Percentiles rank a stretch among this genome's conserved stretches.
Evolutionary conservation across 805 yeast species (phyloP).

Genomic region (Ogataea minuta): DNA sequence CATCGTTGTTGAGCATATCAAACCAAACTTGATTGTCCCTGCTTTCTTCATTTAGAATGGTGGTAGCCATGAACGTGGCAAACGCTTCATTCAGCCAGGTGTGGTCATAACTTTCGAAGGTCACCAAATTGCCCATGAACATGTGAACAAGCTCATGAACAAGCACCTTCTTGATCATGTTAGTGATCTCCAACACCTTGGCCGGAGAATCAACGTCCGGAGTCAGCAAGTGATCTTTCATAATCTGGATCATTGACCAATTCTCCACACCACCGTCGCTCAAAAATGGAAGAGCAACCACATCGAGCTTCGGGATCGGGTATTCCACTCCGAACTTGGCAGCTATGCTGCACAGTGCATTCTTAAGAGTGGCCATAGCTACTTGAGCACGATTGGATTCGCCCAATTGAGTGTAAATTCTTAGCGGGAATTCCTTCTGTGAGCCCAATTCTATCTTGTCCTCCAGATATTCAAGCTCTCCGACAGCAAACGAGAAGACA

Average conservation of each 20-base stretch:
- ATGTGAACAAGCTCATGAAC: conserved; percentile 78
- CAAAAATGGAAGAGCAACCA: conserved; percentile 66
- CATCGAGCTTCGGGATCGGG: conserved; percentile 65
- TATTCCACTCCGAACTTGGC: conserved; percentile 42
- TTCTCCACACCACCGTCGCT: conserved; percentile 82
- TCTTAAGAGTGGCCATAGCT: conserved; percentile 48
- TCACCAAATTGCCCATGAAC: conserved; percentile 70
- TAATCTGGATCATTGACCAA: conserved; percentile 65
- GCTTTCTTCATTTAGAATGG: conserved; percentile 31
- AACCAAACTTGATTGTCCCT: conserved; percentile 35
- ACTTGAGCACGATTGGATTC: conserved; percentile 45
- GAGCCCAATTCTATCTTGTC: conserved; percentile 29
- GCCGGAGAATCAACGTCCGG: conserved; percentile 31
- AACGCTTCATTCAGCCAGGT: conserved; percentile 77
- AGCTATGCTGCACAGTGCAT: conserved; percentile 49
- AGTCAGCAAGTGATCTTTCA: conserved; percentile 48
- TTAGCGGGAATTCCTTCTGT: conserved; percentile 41
- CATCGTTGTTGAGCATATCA: conserved; percentile 28
- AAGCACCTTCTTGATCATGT: conserved; percentile 49
- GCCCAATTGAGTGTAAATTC: conserved; percentile 56
- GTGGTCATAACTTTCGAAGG: conserved; percentile 66
- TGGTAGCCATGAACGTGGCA: conserved; percentile 66
- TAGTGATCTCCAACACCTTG: conserved; percentile 18
- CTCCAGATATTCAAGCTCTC: conserved; percentile 59
- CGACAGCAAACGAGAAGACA: conserved; percentile 64